A percentile compares a stretch with the other conserved stretches of the same genome.
Conservation (phyloP, 495 filamentous ascomycete genomes). For the Penicillium chermesinum region DNA sequence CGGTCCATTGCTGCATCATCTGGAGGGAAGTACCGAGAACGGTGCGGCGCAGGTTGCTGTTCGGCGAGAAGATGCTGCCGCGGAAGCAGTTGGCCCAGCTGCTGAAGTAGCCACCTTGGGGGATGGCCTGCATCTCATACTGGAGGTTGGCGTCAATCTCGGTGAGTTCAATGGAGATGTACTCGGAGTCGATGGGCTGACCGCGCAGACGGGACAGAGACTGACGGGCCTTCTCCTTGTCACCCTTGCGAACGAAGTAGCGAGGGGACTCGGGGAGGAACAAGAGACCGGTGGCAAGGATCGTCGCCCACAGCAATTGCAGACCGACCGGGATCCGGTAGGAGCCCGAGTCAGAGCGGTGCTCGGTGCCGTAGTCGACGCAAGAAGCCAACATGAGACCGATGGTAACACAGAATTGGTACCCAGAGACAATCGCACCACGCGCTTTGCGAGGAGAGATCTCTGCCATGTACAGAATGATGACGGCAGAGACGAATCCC, state of each 20-base stretch:
- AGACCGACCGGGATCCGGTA: conserved; percentile 68
- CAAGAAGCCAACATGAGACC: conserved; percentile 68
- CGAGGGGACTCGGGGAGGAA: conserved; percentile 73
- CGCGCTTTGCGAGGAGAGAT: conserved; percentile 57
- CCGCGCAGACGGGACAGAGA: conserved; percentile 41
- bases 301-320: conserved; percentile 63
- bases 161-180: conserved; percentile 60
- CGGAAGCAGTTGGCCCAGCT: conserved; percentile 65
- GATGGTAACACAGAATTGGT: conserved; percentile 69
- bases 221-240: conserved; percentile 33
- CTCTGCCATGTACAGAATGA: conserved; percentile 73
- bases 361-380: conserved; percentile 63
- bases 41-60: conserved; percentile 66
- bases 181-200: conserved; percentile 53
- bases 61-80: conserved; percentile 54
- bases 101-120: conserved; percentile 52
- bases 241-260: conserved; percentile 56
- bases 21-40: conserved; percentile 71
- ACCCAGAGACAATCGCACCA: conserved; percentile 63
- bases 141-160: conserved; percentile 75
- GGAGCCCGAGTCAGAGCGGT: conserved; percentile 55
- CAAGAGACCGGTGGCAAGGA: conserved; percentile 59
- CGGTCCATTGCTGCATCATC: conserved; percentile 81
- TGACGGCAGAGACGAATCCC: conserved; percentile 68
- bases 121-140: conserved; percentile 59